phyloP scores from a whole-genome alignment of 768 basidiomycete genomes.

The Leccinum subgranulosum region DNA sequence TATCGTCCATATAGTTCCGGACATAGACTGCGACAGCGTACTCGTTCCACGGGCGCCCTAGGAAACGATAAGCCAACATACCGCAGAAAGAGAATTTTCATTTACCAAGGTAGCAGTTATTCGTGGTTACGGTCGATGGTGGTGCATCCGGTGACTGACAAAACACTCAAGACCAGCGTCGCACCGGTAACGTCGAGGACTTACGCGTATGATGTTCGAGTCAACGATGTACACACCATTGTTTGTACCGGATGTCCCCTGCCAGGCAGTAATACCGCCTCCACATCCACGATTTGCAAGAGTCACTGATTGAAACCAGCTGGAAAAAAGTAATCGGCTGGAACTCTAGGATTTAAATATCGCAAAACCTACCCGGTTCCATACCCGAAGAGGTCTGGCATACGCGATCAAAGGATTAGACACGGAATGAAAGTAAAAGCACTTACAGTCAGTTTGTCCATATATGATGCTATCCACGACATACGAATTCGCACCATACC shows the following conservation, averaged over 20 bases:
- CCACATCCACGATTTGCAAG: constrained; percentile 61
- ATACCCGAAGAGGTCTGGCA: neutral
- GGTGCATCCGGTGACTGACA: constrained; percentile 58
- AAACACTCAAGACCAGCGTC: constrained; percentile 21
- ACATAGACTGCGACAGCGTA: constrained; percentile 50
- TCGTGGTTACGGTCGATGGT: constrained; percentile 42
- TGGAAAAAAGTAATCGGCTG: constrained; percentile 11
- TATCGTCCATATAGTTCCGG: constrained; percentile 30
- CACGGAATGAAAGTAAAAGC: neutral
- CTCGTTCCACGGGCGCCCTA: constrained; percentile 58
- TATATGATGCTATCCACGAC: constrained; percentile 64
- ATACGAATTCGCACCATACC: constrained; percentile 55
- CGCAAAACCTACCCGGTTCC: neutral
- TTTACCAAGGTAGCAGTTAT: constrained; percentile 49
- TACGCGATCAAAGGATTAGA: neutral
- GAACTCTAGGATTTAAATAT: no score
- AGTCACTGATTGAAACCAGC: constrained; percentile 57
- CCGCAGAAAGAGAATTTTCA: neutral
- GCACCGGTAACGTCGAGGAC: neutral
- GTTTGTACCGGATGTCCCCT: constrained; percentile 41
- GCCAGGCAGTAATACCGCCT: constrained; percentile 63
- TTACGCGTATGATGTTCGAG: neutral
- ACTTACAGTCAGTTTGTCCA: constrained; percentile 61
- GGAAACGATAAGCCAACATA: neutral
- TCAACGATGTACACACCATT: constrained; percentile 33